Conservation (phyloP, 768 basidiomycete species). For the Tylopilus subfusipes region DNA sequence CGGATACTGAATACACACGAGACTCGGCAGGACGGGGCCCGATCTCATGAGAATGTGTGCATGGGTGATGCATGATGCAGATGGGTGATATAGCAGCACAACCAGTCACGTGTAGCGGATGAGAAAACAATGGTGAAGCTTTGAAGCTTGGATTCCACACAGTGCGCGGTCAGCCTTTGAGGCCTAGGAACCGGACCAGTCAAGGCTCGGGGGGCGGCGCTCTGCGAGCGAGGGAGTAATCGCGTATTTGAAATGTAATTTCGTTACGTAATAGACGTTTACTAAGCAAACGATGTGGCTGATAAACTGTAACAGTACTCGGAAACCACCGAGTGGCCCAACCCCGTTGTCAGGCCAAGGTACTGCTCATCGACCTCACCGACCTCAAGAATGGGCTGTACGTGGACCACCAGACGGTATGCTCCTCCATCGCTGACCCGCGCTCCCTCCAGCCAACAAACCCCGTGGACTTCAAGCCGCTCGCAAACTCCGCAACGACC, state of each 20-base stretch:
- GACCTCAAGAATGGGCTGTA: constrained; percentile 83
- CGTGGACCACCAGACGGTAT: constrained; percentile 36
- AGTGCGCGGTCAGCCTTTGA: no score
- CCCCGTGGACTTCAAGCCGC: constrained; percentile 98
- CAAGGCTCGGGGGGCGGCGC: no score
- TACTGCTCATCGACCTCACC: constrained; percentile 43
- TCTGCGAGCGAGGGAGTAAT: no score
- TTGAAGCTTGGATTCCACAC: no score
- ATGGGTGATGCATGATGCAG: no score
- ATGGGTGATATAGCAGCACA: not conserved
- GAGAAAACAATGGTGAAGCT: no score
- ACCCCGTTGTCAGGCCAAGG: not conserved
- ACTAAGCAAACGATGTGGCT: constrained; percentile 32
- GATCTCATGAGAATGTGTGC: not conserved
- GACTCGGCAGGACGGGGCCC: no score
- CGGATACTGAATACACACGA: not conserved
- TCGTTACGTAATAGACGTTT: no score
- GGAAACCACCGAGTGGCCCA: constrained; percentile 30
- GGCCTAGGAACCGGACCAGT: no score
- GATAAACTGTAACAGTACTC: constrained; percentile 42
- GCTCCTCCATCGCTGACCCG: constrained; percentile 6
- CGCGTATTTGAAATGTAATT: no score
- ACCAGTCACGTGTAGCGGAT: not conserved
- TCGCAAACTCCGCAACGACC: constrained; percentile 92
- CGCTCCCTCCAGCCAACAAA: constrained; percentile 75